phyloP scores from a whole-genome alignment of 2,329 filamentous ascomycete species.

The Talaromyces sp. region DNA sequence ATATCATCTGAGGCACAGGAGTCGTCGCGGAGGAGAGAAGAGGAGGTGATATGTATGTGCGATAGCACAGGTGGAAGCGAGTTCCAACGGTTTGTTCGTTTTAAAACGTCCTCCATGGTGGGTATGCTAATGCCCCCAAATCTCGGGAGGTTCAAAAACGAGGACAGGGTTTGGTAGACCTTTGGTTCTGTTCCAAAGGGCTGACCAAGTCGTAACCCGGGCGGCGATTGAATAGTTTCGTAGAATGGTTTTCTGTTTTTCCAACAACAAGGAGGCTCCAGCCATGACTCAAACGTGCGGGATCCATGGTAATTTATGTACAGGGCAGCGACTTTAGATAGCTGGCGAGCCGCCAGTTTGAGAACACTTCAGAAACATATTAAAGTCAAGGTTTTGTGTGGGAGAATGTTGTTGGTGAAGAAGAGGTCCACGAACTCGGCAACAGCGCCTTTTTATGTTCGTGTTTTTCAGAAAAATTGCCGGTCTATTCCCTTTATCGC shows the following conservation, averaged over 20 bases:
- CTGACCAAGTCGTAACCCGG: not conserved
- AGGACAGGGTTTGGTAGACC: not conserved
- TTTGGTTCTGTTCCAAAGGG: not conserved
- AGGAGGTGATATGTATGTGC: slow-evolving; percentile 22
- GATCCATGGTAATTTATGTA: slow-evolving; percentile 9
- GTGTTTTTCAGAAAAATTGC: not conserved
- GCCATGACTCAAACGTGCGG: slow-evolving; percentile 11
- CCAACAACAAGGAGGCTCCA: slow-evolving; percentile 10
- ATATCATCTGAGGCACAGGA: slow-evolving; percentile 35
- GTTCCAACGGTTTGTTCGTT: slow-evolving; percentile 30
- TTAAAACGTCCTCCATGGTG: slow-evolving; percentile 23
- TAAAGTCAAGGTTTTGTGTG: not conserved
- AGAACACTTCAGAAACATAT: slow-evolving; percentile 9
- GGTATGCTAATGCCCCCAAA: not conserved
- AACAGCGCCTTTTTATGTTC: slow-evolving; percentile 9
- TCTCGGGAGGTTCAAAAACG: not conserved
- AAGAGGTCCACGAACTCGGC: slow-evolving; percentile 8
- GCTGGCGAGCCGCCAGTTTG: slow-evolving; percentile 10
- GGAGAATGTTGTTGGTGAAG: not conserved
- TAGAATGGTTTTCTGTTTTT: not conserved
- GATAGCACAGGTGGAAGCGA: slow-evolving; percentile 33
- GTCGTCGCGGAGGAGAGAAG: slow-evolving; percentile 34
- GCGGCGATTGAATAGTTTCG: not conserved
- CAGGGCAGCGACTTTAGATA: slow-evolving; percentile 6
- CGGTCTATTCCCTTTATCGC: not conserved